Base-by-base conservation (phyloP, 208 protist genomes). In the Wallacemonas sp. region DNA sequence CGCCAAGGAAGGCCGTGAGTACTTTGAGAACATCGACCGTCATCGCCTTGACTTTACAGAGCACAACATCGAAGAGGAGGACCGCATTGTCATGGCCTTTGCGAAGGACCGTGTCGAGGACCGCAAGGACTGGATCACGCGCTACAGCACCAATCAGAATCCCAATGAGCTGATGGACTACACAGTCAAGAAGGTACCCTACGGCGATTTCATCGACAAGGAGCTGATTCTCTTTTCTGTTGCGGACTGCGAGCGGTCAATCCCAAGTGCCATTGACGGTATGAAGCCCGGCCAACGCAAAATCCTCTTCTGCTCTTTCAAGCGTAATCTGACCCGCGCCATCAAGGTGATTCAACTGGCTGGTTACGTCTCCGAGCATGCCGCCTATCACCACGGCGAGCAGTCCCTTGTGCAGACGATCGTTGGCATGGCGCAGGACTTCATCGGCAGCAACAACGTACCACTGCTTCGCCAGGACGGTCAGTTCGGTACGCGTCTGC, bases 311-410 rank as follows among this genome's bases (percentile, higher is more conserved):
- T 79, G 83, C n/a, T 99, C 96, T 74, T 99, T 99, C 76, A 99
- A 99, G 87, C 89, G 98, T 45, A 99, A 99, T 46, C 80, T 99
- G 2, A 96, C 76, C 44, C 83, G 93, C n/a, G 98, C 99, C 10
- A 96, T 99, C 66, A 99, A 99, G 80, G 99, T 99, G 12, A 97
- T 97, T 8, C 99, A 99, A 91, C 91, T 99, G 5, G 83, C 97
- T 41, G 99, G 99, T 63, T 99, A 99, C 82, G 98, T 99, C n/a
- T 89, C 98, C 41, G 98, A 99, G 83, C 93, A 99, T 63, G 96
- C 96, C 5, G 98, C 99, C 9, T 99, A 99, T 90, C 99, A 99
- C 78, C 99, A 99, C 79, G 99, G 99, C 39, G 99, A 99, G 81
- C 68, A 83, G 58, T 96, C 85, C 3, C 88, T 99, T 1, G 83